Base-by-base conservation (phyloP, 1,284 basidiomycete genomes). In the Ceratobasidium sp. region DNA sequence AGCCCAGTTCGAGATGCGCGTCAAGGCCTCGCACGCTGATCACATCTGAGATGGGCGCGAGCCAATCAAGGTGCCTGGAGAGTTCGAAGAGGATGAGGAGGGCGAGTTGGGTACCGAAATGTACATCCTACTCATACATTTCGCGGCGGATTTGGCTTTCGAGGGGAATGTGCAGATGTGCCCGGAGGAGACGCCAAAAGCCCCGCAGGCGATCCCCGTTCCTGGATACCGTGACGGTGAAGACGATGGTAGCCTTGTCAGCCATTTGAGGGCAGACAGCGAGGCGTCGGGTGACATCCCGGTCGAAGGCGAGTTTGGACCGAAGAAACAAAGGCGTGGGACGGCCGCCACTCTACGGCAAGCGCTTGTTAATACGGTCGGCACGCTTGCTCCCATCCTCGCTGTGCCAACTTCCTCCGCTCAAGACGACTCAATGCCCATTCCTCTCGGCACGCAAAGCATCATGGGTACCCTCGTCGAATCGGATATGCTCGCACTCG, bases 51-150 rank as follows among this genome's bases (percentile, higher is more conserved):
- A 84, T 83, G 44, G 85, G 85, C 78, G 12, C 40, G 79, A 5
- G 68, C 81, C 28, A 78, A 59, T 46, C 57, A 62, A 52, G 40
- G 20, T 23, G 33, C 50, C 10, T 3, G 62, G 44, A 17, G 52
- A n/a, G 56, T 59, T 74, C 0, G 79, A 78, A 9, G 48, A 77
- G 5, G 81, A 81, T 3, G 80, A 78, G 20, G 80, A 77, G 70
- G 81, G 85, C 10, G 85, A 85, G 33, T 84, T 91, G 1, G 88
- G 91, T 13, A 97, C 95, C 13, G 96, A 97, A 87, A 92, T 98
- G 20, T 98, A 90, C 83, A 84, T 98, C 0, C 96, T 96, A 0
- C 88, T 95, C 71, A 90, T 97, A n/a, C 96, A 98, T 84, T 98
- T 91, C 82, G 96, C 94, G 78, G 81, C 80, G 38, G 69, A 78